These are phyloP conservation scores for Agroathelia rolfsii DNA, from an alignment of 1,284 basidiomycete species.

Conservation along the genomic window DNA sequence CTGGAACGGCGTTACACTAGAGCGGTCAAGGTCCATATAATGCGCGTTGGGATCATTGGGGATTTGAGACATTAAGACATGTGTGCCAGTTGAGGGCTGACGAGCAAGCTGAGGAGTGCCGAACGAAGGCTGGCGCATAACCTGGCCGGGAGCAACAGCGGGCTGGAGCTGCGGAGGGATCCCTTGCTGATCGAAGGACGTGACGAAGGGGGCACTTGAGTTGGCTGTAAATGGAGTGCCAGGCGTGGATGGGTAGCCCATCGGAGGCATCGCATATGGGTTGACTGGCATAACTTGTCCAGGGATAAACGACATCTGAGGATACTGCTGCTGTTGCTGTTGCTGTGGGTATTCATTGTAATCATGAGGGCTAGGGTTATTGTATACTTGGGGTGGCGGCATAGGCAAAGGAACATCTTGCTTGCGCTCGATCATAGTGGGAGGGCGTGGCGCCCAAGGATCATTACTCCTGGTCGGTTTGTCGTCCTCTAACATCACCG, in stretches of 20 bases:
- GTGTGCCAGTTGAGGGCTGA: constrained; percentile 16
- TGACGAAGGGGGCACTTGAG: constrained; percentile 7
- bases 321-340: constrained; percentile 17
- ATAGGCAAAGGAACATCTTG: constrained; percentile 16
- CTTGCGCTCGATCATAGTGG: constrained; percentile 47
- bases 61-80: constrained; percentile 17
- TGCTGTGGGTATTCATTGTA: too few species aligned
- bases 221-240: constrained; percentile 13
- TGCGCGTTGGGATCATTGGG: constrained; percentile 22
- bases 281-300: constrained; percentile 12
- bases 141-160: constrained; percentile 19
- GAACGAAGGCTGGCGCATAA: constrained; percentile 19
- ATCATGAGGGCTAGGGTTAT: too few species aligned
- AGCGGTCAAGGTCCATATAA: constrained; percentile 53
- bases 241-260: constrained; percentile 7
- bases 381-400: constrained; percentile 15
- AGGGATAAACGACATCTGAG: constrained; percentile 20
- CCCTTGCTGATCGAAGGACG: constrained; percentile 16
- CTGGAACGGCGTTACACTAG: constrained; percentile 64
- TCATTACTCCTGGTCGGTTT: constrained; percentile 27
- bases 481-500: constrained; percentile 45
- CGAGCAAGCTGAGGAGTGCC: constrained; percentile 16
- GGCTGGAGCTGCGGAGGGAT: constrained; percentile 16
- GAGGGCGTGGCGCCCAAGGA: constrained; percentile 34
- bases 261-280: constrained; percentile 6